Percentiles rank a stretch among this genome's conserved stretches.
Evolutionary conservation across 73 alveolate species (phyloP).

Genomic region (Effrenium voratum): DNA sequence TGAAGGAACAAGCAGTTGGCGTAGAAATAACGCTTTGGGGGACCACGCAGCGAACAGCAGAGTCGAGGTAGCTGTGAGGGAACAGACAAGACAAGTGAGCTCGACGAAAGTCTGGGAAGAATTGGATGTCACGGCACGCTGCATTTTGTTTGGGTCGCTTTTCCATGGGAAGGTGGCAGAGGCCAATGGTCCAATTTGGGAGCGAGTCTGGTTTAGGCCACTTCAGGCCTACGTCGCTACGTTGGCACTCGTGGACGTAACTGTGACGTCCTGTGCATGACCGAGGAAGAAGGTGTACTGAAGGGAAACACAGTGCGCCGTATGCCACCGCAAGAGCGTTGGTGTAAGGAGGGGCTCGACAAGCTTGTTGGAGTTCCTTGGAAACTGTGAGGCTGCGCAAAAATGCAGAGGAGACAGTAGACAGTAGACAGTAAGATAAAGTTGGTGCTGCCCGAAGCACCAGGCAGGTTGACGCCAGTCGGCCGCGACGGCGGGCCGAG

Average conservation of each 20-base stretch:
- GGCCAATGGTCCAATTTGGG: slow-evolving; percentile 34
- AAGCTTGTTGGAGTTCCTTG: neutral
- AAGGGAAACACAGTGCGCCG: neutral
- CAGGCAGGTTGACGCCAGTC: neutral
- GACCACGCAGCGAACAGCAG: neutral
- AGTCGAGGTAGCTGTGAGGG: slow-evolving; percentile 9
- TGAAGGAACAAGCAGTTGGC: neutral
- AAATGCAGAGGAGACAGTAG: neutral
- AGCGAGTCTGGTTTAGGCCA: slow-evolving; percentile 4
- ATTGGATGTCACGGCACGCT: neutral
- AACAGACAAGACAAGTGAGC: neutral
- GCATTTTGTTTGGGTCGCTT: neutral
- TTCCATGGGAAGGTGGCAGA: neutral
- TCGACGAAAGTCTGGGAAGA: neutral
- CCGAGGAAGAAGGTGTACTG: neutral
- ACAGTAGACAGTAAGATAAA: neutral
- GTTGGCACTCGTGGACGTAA: slow-evolving; percentile 3
- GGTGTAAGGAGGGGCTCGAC: neutral
- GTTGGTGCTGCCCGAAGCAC: neutral
- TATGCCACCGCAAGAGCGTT: neutral
- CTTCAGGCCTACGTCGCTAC: slow-evolving; percentile 3
- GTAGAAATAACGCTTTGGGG: neutral
- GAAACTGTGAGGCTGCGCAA: neutral
- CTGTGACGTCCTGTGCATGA: slow-evolving; percentile 9
- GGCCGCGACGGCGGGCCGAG: neutral